Evolutionary conservation across 1,284 basidiomycete species (phyloP).

Genomic region (Ustilago shanxiensis): DNA sequence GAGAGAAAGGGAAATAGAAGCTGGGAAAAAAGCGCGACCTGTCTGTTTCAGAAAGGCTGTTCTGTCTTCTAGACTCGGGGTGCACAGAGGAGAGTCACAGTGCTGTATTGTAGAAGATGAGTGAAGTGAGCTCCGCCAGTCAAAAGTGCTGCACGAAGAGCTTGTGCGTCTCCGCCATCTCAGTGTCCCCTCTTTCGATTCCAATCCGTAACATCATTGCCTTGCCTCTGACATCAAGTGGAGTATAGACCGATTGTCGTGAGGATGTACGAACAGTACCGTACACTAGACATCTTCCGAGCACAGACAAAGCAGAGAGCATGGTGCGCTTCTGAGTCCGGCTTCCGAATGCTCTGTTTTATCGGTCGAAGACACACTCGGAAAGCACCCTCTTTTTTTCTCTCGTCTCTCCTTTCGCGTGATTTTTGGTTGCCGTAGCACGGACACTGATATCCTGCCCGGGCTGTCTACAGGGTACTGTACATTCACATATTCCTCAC

Average conservation of each 20-base stretch:
- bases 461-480: too few species aligned
- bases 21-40: neutral
- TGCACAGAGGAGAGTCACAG: neutral
- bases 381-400: neutral
- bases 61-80: neutral
- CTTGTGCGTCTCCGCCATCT: neutral
- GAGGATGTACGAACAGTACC: too few species aligned
- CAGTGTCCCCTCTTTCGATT: neutral
- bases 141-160: slow-evolving; percentile 7
- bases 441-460: neutral
- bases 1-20: neutral
- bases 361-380: neutral
- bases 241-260: neutral
- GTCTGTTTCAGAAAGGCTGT: neutral
- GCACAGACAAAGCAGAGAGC: neutral
- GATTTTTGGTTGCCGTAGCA: neutral
- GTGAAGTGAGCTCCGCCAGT: slow-evolving; percentile 14
- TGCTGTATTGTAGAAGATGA: slow-evolving; percentile 31
- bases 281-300: neutral
- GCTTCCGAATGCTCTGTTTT: slow-evolving; percentile 5
- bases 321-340: neutral
- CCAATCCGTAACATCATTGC: neutral
- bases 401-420: neutral
- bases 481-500: too few species aligned
- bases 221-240: neutral